Evolutionary conservation across 2,329 filamentous ascomycete species (phyloP).

Genomic region (Verticillium dahliae): DNA sequence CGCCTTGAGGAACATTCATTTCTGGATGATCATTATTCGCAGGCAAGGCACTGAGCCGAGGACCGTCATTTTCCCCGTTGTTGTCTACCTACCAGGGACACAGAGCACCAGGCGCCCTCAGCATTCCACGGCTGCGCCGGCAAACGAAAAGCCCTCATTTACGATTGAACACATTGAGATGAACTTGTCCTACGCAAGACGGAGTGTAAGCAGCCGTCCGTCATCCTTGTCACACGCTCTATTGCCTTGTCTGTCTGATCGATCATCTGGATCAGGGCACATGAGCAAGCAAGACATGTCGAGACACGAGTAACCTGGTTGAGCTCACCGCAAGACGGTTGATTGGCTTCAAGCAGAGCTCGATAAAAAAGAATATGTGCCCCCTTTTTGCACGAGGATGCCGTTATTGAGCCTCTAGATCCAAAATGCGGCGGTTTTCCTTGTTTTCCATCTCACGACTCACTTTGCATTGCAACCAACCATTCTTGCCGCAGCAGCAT

Average conservation of each 20-base stretch:
- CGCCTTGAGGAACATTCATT: too few relatives aligned
- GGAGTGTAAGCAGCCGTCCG: neutral
- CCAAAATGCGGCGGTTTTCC: neutral
- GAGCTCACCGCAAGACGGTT: neutral
- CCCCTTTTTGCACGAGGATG: neutral
- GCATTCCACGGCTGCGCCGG: neutral
- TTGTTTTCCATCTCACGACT: neutral
- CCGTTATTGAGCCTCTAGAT: neutral
- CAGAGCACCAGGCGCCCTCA: neutral
- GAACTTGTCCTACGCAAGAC: neutral
- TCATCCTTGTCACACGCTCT: neutral
- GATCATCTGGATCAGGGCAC: neutral
- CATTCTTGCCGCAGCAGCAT: neutral
- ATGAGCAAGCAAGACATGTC: neutral
- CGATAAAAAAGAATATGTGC: neutral
- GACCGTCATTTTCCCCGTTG: too few relatives aligned
- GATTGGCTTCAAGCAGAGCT: neutral
- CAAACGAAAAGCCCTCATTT: neutral
- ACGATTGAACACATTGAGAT: neutral
- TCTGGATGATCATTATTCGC: too few relatives aligned
- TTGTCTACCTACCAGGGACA: too few relatives aligned
- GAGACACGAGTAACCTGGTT: neutral
- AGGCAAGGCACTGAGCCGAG: too few relatives aligned
- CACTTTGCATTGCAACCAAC: neutral
- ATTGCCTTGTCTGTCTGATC: neutral